A percentile compares a stretch with the other conserved stretches of the same genome.
Evolutionary conservation across 768 basidiomycete genomes (phyloP).

Genomic region (Boletus rubescentipes): DNA sequence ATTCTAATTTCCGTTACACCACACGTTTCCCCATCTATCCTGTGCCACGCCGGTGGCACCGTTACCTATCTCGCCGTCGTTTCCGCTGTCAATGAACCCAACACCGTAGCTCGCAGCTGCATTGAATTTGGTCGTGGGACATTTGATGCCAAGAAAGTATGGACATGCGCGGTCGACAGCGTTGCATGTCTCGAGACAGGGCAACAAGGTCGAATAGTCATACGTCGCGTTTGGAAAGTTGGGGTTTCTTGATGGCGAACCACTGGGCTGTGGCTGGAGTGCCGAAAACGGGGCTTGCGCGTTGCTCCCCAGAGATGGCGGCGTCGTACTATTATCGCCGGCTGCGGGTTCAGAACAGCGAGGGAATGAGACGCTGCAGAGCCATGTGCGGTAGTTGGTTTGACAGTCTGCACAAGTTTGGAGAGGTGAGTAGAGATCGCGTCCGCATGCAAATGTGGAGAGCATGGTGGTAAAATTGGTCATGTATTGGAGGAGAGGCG

Average conservation of each 20-base stretch:
- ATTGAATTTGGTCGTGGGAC: constrained; percentile 61
- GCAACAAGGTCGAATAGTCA: constrained; percentile 62
- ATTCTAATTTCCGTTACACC: constrained; percentile 55
- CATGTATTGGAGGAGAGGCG: constrained; percentile 55
- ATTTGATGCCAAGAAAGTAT: constrained; percentile 64
- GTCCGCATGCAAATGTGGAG: constrained; percentile 72
- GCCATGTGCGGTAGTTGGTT: constrained; percentile 70
- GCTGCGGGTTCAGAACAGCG: constrained; percentile 62
- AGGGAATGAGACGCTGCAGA: constrained; percentile 71
- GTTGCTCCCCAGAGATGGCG: constrained; percentile 20
- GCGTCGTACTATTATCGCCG: constrained; percentile 20
- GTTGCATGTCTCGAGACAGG: constrained; percentile 79
- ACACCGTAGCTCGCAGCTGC: constrained; percentile 72
- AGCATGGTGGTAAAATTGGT: constrained; percentile 75
- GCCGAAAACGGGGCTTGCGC: constrained; percentile 48
- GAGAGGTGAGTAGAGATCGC: constrained; percentile 77
- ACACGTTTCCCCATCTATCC: constrained; percentile 74
- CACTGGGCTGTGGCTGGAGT: constrained; percentile 43
- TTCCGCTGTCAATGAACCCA: constrained; percentile 63
- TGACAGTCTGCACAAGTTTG: constrained; percentile 78
- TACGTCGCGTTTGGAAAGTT: constrained; percentile 44
- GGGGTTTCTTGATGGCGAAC: constrained; percentile 43
- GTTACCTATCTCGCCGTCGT: constrained; percentile 40
- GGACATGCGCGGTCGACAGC: constrained; percentile 78
- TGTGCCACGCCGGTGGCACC: constrained; percentile 56